Conservation (phyloP, 2,329 filamentous ascomycete genomes). For the Teratosphaeria gauchensis region DNA sequence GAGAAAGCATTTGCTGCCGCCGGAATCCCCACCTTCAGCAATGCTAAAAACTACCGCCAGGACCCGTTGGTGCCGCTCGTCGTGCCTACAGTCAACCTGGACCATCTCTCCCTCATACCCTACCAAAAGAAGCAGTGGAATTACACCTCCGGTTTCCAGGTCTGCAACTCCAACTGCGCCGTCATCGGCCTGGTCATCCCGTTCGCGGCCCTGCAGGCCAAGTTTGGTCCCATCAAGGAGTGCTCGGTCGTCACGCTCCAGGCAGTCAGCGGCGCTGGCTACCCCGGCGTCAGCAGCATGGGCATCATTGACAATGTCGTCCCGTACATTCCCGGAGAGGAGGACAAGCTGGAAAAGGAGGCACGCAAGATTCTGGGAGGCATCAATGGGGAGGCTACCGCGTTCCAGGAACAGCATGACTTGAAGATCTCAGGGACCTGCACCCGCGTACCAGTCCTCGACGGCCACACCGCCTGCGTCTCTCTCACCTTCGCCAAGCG, state of each 20-base stretch:
- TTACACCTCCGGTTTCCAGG: constrained; percentile 77
- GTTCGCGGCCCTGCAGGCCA: constrained; percentile 77
- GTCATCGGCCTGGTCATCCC: constrained; percentile 95
- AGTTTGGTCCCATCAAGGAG: constrained; percentile 66
- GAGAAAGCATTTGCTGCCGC: constrained; percentile 86
- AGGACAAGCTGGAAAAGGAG: constrained; percentile 92
- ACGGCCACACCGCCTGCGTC: constrained; percentile 93
- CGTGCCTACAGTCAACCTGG: constrained; percentile 87
- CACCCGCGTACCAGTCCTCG: constrained; percentile 88
- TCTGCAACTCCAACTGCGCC: constrained; percentile 97
- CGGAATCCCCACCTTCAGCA: constrained; percentile 88
- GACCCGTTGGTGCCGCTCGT: constrained; percentile 86
- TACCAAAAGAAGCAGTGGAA: constrained; percentile 67
- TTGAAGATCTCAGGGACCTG: constrained; percentile 79
- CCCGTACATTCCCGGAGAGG: constrained; percentile 85
- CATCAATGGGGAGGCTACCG: constrained; percentile 61
- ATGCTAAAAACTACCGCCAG: constrained; percentile 93
- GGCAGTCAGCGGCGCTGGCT: constrained; percentile 85
- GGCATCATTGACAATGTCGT: constrained; percentile 95
- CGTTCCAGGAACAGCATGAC: constrained; percentile 63
- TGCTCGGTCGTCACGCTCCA: constrained; percentile 92
- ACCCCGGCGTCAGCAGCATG: constrained; percentile 84
- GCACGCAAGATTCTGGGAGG: constrained; percentile 85
- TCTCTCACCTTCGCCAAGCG: constrained; percentile 71
- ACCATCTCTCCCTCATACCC: constrained; percentile 79